Percentiles rank a stretch among this genome's conserved stretches.
These are phyloP conservation scores for Leishmania tropica DNA, from an alignment of 208 protist genomes.

Conservation along the genomic window DNA sequence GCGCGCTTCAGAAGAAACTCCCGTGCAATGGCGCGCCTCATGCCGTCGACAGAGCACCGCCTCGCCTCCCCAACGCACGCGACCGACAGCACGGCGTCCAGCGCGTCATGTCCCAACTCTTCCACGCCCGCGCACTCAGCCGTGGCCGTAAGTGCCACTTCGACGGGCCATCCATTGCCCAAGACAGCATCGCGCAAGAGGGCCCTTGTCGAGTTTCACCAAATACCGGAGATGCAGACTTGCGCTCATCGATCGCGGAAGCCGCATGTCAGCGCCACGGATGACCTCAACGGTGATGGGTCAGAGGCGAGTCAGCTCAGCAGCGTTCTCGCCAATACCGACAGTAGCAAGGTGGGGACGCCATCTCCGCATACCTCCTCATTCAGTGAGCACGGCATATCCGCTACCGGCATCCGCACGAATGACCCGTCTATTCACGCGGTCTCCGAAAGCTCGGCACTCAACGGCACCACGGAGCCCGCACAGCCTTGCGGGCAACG, in stretches of 20 bases:
- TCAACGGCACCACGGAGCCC: not conserved
- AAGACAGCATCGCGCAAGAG: not conserved
- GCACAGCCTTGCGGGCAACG: not conserved
- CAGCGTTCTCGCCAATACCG: not conserved
- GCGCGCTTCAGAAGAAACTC: not conserved
- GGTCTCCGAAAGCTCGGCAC: not conserved
- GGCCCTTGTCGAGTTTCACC: not conserved
- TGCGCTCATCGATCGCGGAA: not conserved
- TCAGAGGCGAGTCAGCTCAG: constrained; percentile 1
- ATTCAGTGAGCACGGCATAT: not conserved
- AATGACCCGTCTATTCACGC: not conserved
- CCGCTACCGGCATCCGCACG: not conserved
- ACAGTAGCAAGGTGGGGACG: not conserved
- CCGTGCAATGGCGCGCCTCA: not conserved
- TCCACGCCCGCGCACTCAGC: not conserved
- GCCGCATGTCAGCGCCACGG: not conserved
- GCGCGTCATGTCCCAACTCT: not conserved
- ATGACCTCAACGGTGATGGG: not conserved
- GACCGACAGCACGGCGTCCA: not conserved
- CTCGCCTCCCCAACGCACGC: not conserved
- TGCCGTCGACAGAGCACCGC: not conserved
- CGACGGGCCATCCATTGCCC: not conserved
- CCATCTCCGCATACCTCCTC: not conserved
- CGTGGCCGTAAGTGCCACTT: not conserved
- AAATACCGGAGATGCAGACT: not conserved